These are phyloP conservation scores for Cyathus striatus DNA, from an alignment of 768 basidiomycete genomes.

Conservation along the genomic window DNA sequence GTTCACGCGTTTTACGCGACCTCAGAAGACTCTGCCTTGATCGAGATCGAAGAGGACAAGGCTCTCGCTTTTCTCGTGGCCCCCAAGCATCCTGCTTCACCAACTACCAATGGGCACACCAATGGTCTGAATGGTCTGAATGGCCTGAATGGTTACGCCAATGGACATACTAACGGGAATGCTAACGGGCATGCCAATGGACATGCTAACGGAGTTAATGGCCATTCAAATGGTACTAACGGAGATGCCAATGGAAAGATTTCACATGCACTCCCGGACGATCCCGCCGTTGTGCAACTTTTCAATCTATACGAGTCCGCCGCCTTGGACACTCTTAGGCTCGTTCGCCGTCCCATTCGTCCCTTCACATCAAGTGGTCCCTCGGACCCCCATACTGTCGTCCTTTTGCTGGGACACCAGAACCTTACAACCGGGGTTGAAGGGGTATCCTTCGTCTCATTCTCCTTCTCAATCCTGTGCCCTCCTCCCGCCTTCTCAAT, in stretches of 20 bases:
- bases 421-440: slow-evolving; percentile 39
- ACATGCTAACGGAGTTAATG: slow-evolving; percentile 10
- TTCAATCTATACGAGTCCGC: slow-evolving; percentile 66
- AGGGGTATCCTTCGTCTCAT: slow-evolving; percentile 56
- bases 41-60: slow-evolving; percentile 54
- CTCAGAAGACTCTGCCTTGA: slow-evolving; percentile 29
- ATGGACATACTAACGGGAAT: slow-evolving; percentile 8
- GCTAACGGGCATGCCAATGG: slow-evolving; percentile 22
- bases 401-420: slow-evolving; percentile 65
- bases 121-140: slow-evolving; percentile 17
- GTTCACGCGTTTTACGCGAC: slow-evolving; percentile 74
- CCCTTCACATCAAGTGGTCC: slow-evolving; percentile 51
- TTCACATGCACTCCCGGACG: slow-evolving; percentile 10
- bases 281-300: slow-evolving; percentile 21
- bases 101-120: slow-evolving; percentile 26
- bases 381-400: slow-evolving; percentile 53
- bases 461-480: slow-evolving; percentile 72
- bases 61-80: slow-evolving; percentile 57
- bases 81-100: slow-evolving; percentile 30
- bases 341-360: slow-evolving; percentile 55
- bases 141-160: slow-evolving; percentile 9
- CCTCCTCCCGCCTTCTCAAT: slow-evolving; percentile 46
- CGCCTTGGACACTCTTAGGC: slow-evolving; percentile 56
- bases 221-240: slow-evolving; percentile 6
- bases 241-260: slow-evolving; percentile 11